phyloP scores from a whole-genome alignment of 768 basidiomycete species.

The Hygrophorus pudorinus region DNA sequence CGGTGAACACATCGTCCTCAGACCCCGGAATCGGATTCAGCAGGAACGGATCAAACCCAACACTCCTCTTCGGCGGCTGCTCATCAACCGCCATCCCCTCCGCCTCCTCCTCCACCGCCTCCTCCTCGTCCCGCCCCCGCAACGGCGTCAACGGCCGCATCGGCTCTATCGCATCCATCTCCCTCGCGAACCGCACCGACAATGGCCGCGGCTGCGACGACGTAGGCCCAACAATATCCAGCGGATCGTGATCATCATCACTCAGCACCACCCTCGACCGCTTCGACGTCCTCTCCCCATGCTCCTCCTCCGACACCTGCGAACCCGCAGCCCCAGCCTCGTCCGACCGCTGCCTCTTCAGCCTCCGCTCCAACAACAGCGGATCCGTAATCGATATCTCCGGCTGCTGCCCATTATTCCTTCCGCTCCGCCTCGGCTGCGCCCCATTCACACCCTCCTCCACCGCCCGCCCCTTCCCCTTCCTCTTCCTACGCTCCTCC shows the following conservation, averaged over 20 bases:
- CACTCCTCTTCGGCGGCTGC: background rate
- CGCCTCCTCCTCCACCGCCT: slow-evolving; percentile 7
- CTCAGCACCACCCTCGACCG: slow-evolving; percentile 39
- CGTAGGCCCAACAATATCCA: slow-evolving; percentile 31
- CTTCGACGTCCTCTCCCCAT: slow-evolving; percentile 42
- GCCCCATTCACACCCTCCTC: slow-evolving; percentile 19
- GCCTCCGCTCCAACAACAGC: slow-evolving; percentile 57
- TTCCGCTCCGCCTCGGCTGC: slow-evolving; percentile 58
- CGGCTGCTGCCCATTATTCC: slow-evolving; percentile 61
- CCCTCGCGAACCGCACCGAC: slow-evolving; percentile 43
- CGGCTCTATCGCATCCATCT: slow-evolving; percentile 9
- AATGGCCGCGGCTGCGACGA: slow-evolving; percentile 21
- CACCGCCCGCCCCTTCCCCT: slow-evolving; percentile 29
- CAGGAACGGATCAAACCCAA: slow-evolving; percentile 10
- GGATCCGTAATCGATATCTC: slow-evolving; percentile 71
- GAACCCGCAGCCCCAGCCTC: slow-evolving; percentile 43
- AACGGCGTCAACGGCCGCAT: background rate
- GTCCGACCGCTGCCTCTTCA: slow-evolving; percentile 62
- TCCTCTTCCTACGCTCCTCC: slow-evolving; percentile 45
- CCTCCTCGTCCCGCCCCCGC: background rate
- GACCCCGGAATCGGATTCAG: slow-evolving; percentile 11
- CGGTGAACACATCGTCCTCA: slow-evolving; percentile 5
- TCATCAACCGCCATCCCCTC: slow-evolving; percentile 8
- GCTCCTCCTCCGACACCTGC: slow-evolving; percentile 45
- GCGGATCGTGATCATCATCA: slow-evolving; percentile 38